Percentiles rank a stretch among this genome's conserved stretches.
These are phyloP conservation scores for Vitis amurensis DNA, from an alignment of 164 flowering plant genomes.

Conservation along the genomic window DNA sequence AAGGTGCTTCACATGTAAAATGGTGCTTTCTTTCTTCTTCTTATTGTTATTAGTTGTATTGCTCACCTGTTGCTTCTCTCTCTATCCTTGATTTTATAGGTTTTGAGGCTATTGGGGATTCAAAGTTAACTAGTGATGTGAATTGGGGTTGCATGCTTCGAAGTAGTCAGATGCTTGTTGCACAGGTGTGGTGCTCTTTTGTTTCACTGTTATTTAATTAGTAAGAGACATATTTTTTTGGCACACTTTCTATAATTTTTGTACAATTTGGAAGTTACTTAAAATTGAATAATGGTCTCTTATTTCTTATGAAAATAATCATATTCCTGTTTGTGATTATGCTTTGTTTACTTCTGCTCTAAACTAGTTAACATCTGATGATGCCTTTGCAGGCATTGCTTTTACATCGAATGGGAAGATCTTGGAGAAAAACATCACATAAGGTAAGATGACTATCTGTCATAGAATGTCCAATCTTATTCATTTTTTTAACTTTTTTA, in stretches of 20 bases:
- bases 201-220: not conserved
- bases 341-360: too few relatives aligned
- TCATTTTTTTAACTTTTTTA: not conserved
- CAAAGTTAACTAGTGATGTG: slow-evolving; percentile 78
- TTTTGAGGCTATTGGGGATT: slow-evolving; percentile 71
- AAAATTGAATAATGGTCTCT: too few relatives aligned
- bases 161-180: slow-evolving; percentile 98
- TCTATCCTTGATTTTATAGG: slow-evolving; percentile 34
- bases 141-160: slow-evolving; percentile 98
- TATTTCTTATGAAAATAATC: not conserved
- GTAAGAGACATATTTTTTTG: too few relatives aligned
- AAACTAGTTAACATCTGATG: not conserved
- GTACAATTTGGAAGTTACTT: too few relatives aligned
- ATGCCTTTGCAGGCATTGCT: slow-evolving; percentile 64
- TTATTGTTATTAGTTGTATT: slow-evolving; percentile 5
- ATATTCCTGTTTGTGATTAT: not conserved
- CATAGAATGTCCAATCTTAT: not conserved
- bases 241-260: too few relatives aligned
- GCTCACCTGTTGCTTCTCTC: not conserved
- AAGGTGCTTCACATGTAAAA: slow-evolving; percentile 48
- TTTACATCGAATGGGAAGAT: slow-evolving; percentile 75
- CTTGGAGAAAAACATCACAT: slow-evolving; percentile 71
- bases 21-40: not conserved
- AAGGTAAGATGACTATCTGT: slow-evolving; percentile 42
- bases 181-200: slow-evolving; percentile 56